phyloP scores from a whole-genome alignment of 208 protist genomes.

The Leptomonas pyrrhocoris region DNA sequence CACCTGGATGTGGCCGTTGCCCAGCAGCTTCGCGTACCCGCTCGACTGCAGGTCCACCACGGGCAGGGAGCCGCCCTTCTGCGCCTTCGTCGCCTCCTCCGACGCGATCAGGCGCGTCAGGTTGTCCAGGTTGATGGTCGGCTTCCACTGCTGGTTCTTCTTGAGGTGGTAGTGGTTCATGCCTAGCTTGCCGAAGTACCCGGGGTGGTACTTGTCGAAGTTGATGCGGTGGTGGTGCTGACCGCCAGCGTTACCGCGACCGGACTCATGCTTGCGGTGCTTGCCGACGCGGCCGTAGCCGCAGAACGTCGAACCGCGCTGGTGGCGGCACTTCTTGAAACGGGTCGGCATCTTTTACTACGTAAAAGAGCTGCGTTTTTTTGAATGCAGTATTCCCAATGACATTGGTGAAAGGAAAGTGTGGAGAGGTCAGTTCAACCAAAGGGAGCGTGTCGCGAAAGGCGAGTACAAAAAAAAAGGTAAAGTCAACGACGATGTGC shows the following conservation, averaged over 20 bases:
- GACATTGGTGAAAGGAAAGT: background rate
- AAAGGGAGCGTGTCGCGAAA: too few relatives aligned
- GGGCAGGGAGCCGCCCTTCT: slow-evolving; percentile 91
- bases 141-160: slow-evolving; percentile 94
- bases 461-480: too few relatives aligned
- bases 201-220: slow-evolving; percentile 99
- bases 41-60: slow-evolving; percentile 98
- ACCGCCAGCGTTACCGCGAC: slow-evolving; percentile 99
- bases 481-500: too few relatives aligned
- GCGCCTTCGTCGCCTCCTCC: slow-evolving; percentile 79
- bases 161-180: slow-evolving; percentile 98
- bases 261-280: slow-evolving; percentile 99
- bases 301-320: slow-evolving; percentile 91
- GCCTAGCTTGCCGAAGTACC: slow-evolving; percentile 99
- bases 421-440: too few relatives aligned
- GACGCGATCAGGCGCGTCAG: slow-evolving; percentile 98
- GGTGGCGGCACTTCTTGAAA: slow-evolving; percentile 93
- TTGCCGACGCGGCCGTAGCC: slow-evolving; percentile 97
- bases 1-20: slow-evolving; percentile 97
- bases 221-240: slow-evolving; percentile 99
- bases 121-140: slow-evolving; percentile 99
- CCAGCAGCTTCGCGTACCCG: slow-evolving; percentile 99
- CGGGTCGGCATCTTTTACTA: slow-evolving; percentile 82
- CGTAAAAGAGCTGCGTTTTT: slow-evolving; percentile 20
- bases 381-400: too few relatives aligned